Evolutionary conservation across 768 basidiomycete species (phyloP).

Genomic region (Phaeotremella fagi): DNA sequence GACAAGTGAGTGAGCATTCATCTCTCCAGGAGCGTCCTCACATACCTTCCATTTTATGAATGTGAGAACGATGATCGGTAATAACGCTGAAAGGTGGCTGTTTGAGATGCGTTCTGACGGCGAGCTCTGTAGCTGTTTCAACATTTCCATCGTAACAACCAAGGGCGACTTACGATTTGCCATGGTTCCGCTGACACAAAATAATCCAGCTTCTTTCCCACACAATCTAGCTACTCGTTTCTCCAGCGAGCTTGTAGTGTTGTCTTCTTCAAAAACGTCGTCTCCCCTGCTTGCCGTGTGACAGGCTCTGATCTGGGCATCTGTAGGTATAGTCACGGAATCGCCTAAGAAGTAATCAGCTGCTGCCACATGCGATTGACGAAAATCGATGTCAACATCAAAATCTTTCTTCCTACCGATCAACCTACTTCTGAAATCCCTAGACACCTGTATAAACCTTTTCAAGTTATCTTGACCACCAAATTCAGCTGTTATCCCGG

Average conservation of each 20-base stretch:
- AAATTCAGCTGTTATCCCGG: no score
- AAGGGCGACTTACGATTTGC: slow-evolving; percentile 51
- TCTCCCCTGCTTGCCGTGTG: slow-evolving; percentile 48
- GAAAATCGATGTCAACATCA: no score
- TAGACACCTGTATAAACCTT: no score
- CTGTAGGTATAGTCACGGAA: slow-evolving; percentile 48
- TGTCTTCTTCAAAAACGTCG: slow-evolving; percentile 50
- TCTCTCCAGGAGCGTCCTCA: no score
- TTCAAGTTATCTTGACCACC: no score
- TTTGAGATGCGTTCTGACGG: slow-evolving; percentile 75
- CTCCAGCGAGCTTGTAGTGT: slow-evolving; percentile 50
- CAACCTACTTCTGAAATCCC: no score
- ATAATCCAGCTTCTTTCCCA: slow-evolving; percentile 87
- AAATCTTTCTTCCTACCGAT: no score
- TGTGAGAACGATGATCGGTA: slow-evolving; percentile 78
- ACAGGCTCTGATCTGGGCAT: slow-evolving; percentile 42
- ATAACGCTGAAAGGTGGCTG: slow-evolving; percentile 86
- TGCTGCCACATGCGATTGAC: no score
- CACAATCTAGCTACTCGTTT: slow-evolving; percentile 50
- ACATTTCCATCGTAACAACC: no score
- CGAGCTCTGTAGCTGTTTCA: slow-evolving; percentile 51
- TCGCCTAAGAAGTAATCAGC: no score
- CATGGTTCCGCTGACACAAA: slow-evolving; percentile 82
- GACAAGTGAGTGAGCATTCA: background rate
- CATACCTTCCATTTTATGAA: slow-evolving; percentile 56